These are phyloP conservation scores for Roridomyces roridus DNA, from an alignment of 768 basidiomycete species.

Conservation along the genomic window DNA sequence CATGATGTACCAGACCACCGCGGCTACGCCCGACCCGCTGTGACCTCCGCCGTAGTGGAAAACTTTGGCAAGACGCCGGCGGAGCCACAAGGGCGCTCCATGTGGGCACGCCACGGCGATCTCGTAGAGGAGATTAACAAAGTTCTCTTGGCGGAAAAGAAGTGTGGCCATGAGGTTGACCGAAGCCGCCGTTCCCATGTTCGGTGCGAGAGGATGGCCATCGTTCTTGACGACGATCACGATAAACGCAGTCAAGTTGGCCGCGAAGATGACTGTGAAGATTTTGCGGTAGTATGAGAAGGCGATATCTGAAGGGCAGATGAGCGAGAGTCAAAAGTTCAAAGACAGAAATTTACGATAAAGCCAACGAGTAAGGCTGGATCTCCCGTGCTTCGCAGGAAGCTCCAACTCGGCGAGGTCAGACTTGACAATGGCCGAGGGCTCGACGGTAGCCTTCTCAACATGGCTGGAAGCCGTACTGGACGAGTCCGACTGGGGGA, in stretches of 20 bases:
- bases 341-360: conserved; percentile 1
- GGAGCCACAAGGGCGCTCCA: conserved; percentile 46
- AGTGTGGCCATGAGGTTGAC: conserved; percentile 51
- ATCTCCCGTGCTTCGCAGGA: background rate
- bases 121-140: conserved; percentile 58
- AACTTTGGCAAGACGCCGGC: conserved; percentile 53
- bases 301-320: conserved; percentile 32
- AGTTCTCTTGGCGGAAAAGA: conserved; percentile 55
- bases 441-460: no score
- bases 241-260: conserved; percentile 57
- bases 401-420: no score
- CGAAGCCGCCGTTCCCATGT: conserved; percentile 45
- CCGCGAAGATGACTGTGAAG: conserved; percentile 57
- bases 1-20: conserved; percentile 56
- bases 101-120: conserved; percentile 48
- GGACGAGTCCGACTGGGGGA: no score
- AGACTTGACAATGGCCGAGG: no score
- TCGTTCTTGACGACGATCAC: conserved; percentile 39
- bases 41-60: conserved; percentile 65
- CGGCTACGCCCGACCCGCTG: conserved; percentile 56
- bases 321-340: background rate
- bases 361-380: conserved; percentile 7
- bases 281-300: conserved; percentile 50
- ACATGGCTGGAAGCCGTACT: no score
- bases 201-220: conserved; percentile 39